These are phyloP conservation scores for Balamuthia mandrillaris DNA, from an alignment of 208 protist species.

Conservation along the genomic window DNA sequence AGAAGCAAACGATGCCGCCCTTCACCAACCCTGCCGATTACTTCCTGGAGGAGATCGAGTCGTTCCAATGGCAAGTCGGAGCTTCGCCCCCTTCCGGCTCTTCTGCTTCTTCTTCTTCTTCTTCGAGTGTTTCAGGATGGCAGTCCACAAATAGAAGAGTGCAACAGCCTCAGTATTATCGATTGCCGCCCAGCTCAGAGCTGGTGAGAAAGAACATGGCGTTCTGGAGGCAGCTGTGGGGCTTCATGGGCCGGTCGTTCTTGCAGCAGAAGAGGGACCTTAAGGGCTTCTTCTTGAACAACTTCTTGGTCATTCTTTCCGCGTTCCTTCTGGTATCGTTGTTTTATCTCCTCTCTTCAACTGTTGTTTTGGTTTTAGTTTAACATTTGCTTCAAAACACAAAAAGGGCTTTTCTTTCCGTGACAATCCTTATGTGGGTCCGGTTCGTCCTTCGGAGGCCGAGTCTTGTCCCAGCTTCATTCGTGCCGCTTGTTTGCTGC, in stretches of 20 bases:
- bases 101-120: neutral
- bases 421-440: too few relatives aligned
- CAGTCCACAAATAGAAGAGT: neutral
- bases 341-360: too few relatives aligned
- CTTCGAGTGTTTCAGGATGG: neutral
- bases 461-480: too few relatives aligned
- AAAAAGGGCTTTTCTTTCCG: too few relatives aligned
- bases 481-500: too few relatives aligned
- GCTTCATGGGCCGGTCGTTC: constrained; percentile 27
- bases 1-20: constrained; percentile 23
- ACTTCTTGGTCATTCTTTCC: constrained; percentile 24
- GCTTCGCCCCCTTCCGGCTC: too few relatives aligned
- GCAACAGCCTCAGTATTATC: too few relatives aligned
- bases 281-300: constrained; percentile 31
- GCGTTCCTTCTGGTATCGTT: constrained; percentile 24
- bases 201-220: neutral
- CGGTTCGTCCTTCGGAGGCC: too few relatives aligned
- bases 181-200: neutral
- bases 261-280: constrained; percentile 21
- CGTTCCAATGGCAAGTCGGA: too few relatives aligned
- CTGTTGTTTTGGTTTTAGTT: too few relatives aligned
- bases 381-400: too few relatives aligned
- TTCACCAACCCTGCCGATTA: neutral
- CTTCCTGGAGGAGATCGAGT: too few relatives aligned
- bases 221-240: neutral